A percentile compares a stretch with the other conserved stretches of the same genome.
These are phyloP conservation scores for Aspergillus intermedius DNA, from an alignment of 2,329 filamentous ascomycete species.

Conservation along the genomic window DNA sequence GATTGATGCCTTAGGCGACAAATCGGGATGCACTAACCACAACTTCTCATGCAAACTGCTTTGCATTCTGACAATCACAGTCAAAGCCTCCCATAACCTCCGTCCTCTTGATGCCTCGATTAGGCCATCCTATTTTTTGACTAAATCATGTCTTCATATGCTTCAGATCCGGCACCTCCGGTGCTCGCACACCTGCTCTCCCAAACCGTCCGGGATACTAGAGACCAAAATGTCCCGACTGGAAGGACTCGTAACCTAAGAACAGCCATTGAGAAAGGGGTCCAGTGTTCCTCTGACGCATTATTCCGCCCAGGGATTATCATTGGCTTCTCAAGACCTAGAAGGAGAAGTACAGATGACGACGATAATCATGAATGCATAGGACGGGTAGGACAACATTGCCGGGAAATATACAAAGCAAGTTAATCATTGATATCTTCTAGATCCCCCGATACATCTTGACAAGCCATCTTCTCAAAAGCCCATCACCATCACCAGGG, in stretches of 20 bases:
- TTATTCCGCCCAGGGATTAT: conserved; percentile 25
- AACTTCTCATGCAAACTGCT: too few relatives aligned
- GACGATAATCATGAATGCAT: conserved; percentile 21
- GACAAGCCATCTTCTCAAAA: conserved; percentile 13
- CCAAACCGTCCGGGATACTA: background rate
- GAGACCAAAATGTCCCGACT: background rate
- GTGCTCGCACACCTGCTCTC: conserved; percentile 26
- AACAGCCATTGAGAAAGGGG: conserved; percentile 16
- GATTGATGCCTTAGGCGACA: too few relatives aligned
- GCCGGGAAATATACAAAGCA: background rate
- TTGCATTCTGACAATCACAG: too few relatives aligned
- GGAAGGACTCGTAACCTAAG: conserved; percentile 20
- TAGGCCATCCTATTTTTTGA: background rate
- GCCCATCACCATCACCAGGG: conserved; percentile 1
- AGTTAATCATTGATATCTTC: background rate
- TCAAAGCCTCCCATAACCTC: too few relatives aligned
- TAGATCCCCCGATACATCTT: conserved; percentile 28
- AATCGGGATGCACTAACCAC: too few relatives aligned
- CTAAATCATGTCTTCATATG: conserved; percentile 11
- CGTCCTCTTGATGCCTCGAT: background rate
- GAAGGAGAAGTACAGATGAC: conserved; percentile 13
- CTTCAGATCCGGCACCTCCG: conserved; percentile 25
- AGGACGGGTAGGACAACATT: conserved; percentile 21
- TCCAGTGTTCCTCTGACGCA: conserved; percentile 5
- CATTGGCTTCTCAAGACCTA: conserved; percentile 28